Conservation (phyloP, 306 rosid genomes). For the Crataegus laevigata region DNA sequence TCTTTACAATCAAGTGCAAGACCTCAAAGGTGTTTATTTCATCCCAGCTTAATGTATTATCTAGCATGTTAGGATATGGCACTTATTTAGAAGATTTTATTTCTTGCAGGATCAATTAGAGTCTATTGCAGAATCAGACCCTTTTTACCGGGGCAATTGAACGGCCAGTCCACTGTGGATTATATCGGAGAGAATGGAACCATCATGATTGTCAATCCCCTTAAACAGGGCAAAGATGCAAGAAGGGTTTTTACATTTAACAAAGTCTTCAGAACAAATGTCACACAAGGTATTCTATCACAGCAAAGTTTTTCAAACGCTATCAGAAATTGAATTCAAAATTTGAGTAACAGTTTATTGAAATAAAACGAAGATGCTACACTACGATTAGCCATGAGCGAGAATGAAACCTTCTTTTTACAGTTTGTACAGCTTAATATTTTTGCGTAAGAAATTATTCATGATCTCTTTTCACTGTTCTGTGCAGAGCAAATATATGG, state of each 20-base stretch:
- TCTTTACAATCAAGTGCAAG: constrained; percentile 93
- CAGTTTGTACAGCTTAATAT: background rate
- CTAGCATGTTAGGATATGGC: background rate
- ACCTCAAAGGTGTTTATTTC: constrained; percentile 66
- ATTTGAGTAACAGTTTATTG: background rate
- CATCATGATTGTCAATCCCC: constrained; percentile 85
- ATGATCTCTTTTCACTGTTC: constrained; percentile 11
- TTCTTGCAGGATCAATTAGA: constrained; percentile 71
- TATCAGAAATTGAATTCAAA: background rate
- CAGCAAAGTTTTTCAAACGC: background rate
- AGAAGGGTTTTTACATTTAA: constrained; percentile 86
- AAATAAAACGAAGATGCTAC: background rate
- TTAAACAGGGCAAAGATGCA: constrained; percentile 77
- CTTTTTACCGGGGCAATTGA: constrained; percentile 63
- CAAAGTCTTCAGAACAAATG: constrained; percentile 75
- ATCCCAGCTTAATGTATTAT: background rate
- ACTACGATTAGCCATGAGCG: background rate
- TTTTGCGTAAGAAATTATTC: constrained; percentile 10
- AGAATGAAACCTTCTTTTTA: background rate
- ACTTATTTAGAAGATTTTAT: constrained; percentile 7
- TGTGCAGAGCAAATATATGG: constrained; percentile 81
- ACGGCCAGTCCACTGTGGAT: constrained; percentile 68
- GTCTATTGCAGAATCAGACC: constrained; percentile 96
- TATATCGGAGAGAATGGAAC: constrained; percentile 93
- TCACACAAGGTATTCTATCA: constrained; percentile 66